Base-by-base conservation (phyloP, 768 basidiomycete genomes). In the Hygrophorus pudorinus region DNA sequence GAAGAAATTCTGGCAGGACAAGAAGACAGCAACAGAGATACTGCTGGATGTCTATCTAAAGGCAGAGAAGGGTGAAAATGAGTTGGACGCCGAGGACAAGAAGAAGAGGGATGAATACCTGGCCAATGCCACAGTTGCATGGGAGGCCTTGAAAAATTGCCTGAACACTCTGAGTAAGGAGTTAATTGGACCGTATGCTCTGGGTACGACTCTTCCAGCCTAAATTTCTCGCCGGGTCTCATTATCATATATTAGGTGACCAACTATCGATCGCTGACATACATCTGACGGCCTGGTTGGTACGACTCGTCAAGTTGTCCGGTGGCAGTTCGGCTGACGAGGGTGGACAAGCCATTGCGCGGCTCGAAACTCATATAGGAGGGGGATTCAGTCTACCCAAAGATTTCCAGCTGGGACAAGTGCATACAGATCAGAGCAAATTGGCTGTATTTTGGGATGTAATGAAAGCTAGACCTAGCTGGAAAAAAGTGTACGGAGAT, bases 191-290 rank as follows among this genome's bases (percentile, higher is more conserved):
- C 82, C 82, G 4, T 84, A 68, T 55, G 59, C 68, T 10, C 72
- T 84, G 17, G 85, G 84, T 83, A 56, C 41, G 73, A 56, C n/a
- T n/a, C n/a, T n/a, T n/a, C n/a, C n/a, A n/a, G n/a, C n/a, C n/a
- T n/a, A n/a, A 33, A 30, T 14, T 5, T 24, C 35, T 7, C 34
- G 13, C 30, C 14, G 27, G 12, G 29, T 9, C 7, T 20, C 13
- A 13, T 30, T 12, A 27, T 28, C 14, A 14, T n/a, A 24, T 37
- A 24, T 7, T 28, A 85, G 89, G 89, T 13, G 88, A 92, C 54
- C 87, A 92, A 50, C 59, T 89, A 53, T 87, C 82, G 5, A 63
- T 88, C 38, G 85, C 81, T 11, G 90, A 92, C 57, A 64, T 90
- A 44, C 88, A 90, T 55, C 71, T 90, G 14, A 79, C 76, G 7